phyloP scores from a whole-genome alignment of 768 basidiomycete genomes.

The Pisolithus microcarpus region DNA sequence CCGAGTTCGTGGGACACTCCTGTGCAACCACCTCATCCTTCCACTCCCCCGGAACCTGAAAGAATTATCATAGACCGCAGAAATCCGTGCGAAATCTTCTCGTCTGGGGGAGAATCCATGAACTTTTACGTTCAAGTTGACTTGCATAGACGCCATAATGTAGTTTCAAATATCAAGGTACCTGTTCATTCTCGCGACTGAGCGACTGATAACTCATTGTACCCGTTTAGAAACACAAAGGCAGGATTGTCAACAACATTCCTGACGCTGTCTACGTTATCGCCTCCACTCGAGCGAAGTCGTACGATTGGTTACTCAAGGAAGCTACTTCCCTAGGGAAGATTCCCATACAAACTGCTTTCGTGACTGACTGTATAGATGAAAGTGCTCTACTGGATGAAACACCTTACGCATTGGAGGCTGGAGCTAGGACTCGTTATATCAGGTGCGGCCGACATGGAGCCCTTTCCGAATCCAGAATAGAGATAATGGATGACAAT shows the following conservation, averaged over 20 bases:
- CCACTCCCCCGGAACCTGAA: constrained; percentile 10
- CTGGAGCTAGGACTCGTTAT: constrained; percentile 14
- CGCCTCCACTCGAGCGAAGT: constrained; percentile 44
- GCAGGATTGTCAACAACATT: constrained; percentile 48
- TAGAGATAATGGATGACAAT: constrained; percentile 6
- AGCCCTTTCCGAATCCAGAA: constrained; percentile 6
- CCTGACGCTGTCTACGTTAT: constrained; percentile 55
- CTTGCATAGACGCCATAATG: constrained; percentile 42
- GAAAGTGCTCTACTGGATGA: constrained; percentile 38
- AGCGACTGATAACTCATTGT: neutral
- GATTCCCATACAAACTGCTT: constrained; percentile 44
- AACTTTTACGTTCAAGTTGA: constrained; percentile 67
- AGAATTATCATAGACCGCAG: constrained; percentile 12
- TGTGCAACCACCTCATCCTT: constrained; percentile 6
- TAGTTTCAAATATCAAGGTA: constrained; percentile 59
- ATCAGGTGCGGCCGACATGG: constrained; percentile 20
- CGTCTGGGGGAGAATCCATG: constrained; percentile 33
- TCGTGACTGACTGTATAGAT: constrained; percentile 47
- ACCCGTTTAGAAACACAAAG: constrained; percentile 53
- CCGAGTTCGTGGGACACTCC: constrained; percentile 6
- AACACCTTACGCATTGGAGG: constrained; percentile 37
- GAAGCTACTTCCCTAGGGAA: constrained; percentile 30
- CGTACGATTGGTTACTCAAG: constrained; percentile 41
- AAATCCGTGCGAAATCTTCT: constrained; percentile 36
- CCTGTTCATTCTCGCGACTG: constrained; percentile 7